Conservation (phyloP, 106 monocot species). For the Apostasia ramifera region DNA sequence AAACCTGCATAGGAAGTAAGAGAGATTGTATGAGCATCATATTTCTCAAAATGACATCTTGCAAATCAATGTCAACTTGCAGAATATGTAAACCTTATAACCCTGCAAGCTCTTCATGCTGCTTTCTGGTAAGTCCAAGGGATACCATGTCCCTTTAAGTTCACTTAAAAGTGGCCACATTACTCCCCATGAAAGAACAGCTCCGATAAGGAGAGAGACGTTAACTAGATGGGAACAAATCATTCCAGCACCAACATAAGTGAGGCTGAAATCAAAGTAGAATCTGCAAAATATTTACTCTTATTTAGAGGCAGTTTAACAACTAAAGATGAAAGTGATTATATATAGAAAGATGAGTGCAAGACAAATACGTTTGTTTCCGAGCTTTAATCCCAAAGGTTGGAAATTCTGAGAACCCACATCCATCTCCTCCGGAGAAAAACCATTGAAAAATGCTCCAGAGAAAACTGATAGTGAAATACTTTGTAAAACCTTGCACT, state of each 20-base stretch:
- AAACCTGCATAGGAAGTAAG: conserved; percentile 40
- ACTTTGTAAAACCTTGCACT: conserved; percentile 68
- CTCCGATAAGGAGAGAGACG: conserved; percentile 80
- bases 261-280: conserved; percentile 90
- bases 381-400: conserved; percentile 81
- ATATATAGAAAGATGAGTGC: background rate
- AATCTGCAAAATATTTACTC: conserved; percentile 38
- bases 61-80: background rate
- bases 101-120: conserved; percentile 97
- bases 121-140: conserved; percentile 50
- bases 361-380: conserved; percentile 61
- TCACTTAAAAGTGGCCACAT: conserved; percentile 93
- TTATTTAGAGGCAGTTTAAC: background rate
- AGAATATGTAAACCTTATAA: conserved; percentile 52
- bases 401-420: conserved; percentile 86
- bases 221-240: conserved; percentile 95
- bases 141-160: conserved; percentile 83
- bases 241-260: conserved; percentile 95
- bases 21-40: background rate
- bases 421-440: conserved; percentile 68
- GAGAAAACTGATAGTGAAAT: conserved; percentile 63
- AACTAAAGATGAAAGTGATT: background rate
- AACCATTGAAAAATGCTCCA: conserved; percentile 98
- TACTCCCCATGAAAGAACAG: conserved; percentile 92
- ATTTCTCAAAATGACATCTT: background rate